phyloP scores from a whole-genome alignment of 2,329 filamentous ascomycete species.

The Epichloe aotearoae region DNA sequence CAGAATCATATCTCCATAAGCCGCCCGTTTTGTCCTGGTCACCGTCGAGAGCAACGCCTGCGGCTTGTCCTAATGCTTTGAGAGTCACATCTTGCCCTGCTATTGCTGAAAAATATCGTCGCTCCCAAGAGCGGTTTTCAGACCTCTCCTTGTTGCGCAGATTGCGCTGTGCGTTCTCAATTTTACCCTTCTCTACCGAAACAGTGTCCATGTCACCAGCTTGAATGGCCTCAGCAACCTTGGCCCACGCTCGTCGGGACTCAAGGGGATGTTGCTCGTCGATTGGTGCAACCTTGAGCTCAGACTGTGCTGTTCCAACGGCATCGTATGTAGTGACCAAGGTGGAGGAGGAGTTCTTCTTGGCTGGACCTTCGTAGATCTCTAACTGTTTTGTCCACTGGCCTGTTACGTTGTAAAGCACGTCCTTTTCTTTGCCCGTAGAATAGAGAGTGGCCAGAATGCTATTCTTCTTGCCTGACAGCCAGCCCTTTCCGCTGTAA shows the following conservation, averaged over 20 bases:
- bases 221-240: conserved; percentile 69
- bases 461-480: conserved; percentile 90
- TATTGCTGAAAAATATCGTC: conserved; percentile 61
- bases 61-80: conserved; percentile 27
- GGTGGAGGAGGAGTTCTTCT: conserved; percentile 34
- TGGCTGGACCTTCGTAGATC: conserved; percentile 52
- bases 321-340: conserved; percentile 50
- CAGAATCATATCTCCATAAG: conserved; percentile 44
- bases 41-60: conserved; percentile 35
- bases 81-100: conserved; percentile 33
- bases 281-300: conserved; percentile 57
- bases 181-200: conserved; percentile 67
- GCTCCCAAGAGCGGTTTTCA: conserved; percentile 67
- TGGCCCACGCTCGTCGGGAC: conserved; percentile 75
- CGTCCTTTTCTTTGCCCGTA: conserved; percentile 58
- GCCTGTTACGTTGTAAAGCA: conserved; percentile 69
- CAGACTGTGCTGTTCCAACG: conserved; percentile 42
- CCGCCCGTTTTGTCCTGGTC: conserved; percentile 49
- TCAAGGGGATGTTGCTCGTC: conserved; percentile 79
- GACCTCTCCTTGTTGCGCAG: conserved; percentile 57
- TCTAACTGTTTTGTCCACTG: conserved; percentile 81
- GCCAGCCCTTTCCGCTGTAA: conserved; percentile 87
- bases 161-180: conserved; percentile 77
- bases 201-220: conserved; percentile 76
- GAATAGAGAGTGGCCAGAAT: conserved; percentile 64